Evolutionary conservation across 148 eudicot species (phyloP).

Genomic region (Polygonum maritimum): DNA sequence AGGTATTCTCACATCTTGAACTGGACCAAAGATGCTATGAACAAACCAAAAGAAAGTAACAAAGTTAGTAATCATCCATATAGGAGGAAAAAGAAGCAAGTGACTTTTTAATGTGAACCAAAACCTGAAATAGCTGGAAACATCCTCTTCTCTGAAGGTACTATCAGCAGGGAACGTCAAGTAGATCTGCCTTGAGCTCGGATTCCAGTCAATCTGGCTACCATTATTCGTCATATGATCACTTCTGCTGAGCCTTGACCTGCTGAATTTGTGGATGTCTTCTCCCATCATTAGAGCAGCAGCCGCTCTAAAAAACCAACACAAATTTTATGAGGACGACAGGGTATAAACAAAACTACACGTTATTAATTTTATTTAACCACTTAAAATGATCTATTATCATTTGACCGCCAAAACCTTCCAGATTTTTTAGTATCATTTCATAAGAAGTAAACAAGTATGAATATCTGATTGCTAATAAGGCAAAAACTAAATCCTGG

Average conservation of each 20-base stretch:
- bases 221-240: constrained; percentile 1
- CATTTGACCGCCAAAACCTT: neutral
- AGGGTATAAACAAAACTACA: constrained; percentile 17
- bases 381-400: no score
- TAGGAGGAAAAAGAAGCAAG: neutral
- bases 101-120: neutral
- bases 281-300: constrained; percentile 9
- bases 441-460: no score
- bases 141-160: constrained; percentile 86
- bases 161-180: constrained; percentile 91
- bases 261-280: constrained; percentile 10
- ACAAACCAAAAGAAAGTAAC: neutral
- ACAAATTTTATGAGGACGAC: constrained; percentile 27
- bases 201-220: constrained; percentile 30
- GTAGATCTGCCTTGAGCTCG: constrained; percentile 90
- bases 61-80: neutral
- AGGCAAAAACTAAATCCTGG: neutral
- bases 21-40: constrained; percentile 75
- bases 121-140: constrained; percentile 82
- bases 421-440: neutral
- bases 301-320: neutral
- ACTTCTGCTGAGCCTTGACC: constrained; percentile 6
- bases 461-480: neutral
- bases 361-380: neutral
- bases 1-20: constrained; percentile 93